Evolutionary conservation across 371 early-diverging fungal genomes (phyloP).

Genomic region (Coemansia linderi): DNA sequence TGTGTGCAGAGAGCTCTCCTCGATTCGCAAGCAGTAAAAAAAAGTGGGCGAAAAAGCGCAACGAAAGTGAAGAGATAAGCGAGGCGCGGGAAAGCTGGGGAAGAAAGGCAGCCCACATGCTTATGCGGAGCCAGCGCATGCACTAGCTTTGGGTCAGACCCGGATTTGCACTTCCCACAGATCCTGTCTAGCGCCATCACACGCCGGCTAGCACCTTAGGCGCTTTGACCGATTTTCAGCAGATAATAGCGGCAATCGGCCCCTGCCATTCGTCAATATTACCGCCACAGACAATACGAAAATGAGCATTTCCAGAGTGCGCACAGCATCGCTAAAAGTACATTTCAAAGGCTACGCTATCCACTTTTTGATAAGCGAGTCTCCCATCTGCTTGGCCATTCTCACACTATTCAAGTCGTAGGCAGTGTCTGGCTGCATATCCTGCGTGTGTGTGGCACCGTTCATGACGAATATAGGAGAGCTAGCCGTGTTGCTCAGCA

Average conservation of each 20-base stretch:
- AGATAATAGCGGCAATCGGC: neutral
- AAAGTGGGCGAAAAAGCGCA: neutral
- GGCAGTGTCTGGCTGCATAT: slow-evolving; percentile 6
- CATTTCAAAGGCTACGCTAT: neutral
- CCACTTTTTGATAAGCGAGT: slow-evolving; percentile 14
- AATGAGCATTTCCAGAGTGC: neutral
- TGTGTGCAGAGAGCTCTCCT: neutral
- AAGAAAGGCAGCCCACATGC: neutral
- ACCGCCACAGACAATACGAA: neutral
- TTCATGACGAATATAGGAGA: slow-evolving; percentile 6
- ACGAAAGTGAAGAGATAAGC: neutral
- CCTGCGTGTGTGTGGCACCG: slow-evolving; percentile 20
- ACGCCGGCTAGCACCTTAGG: neutral
- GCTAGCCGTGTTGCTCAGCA: neutral
- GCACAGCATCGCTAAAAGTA: neutral
- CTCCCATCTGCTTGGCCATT: slow-evolving; percentile 12
- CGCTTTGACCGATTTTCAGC: neutral
- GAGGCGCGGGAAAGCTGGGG: neutral
- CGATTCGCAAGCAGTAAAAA: neutral
- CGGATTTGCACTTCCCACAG: neutral
- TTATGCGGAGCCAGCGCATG: neutral
- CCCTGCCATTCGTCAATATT: neutral
- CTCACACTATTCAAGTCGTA: slow-evolving; percentile 8
- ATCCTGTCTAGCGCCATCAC: neutral
- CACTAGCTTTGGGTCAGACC: neutral